phyloP scores from a whole-genome alignment of 2,329 filamentous ascomycete genomes.

The Neofusicoccum umdonicola region DNA sequence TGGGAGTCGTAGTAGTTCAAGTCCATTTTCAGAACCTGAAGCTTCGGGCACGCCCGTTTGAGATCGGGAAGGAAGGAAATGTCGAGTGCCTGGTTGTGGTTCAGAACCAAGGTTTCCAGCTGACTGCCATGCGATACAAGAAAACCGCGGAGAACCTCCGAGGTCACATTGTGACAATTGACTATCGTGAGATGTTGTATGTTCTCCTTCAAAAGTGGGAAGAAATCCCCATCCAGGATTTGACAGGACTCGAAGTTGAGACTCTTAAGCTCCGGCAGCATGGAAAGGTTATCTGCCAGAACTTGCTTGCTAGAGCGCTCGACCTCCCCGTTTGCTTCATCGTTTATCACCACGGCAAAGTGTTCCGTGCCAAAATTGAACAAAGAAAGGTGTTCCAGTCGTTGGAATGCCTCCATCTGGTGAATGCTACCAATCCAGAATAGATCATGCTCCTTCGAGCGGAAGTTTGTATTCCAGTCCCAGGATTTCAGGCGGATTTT shows the following conservation, averaged over 20 bases:
- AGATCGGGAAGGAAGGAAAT: conserved; percentile 71
- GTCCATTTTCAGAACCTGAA: conserved; percentile 73
- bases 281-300: conserved; percentile 50
- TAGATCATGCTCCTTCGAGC: conserved; percentile 25
- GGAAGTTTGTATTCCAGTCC: conserved; percentile 57
- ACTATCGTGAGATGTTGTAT: conserved; percentile 69
- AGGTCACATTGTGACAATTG: conserved; percentile 74
- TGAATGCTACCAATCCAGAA: conserved; percentile 45
- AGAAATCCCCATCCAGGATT: conserved; percentile 64
- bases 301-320: conserved; percentile 41
- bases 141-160: conserved; percentile 64
- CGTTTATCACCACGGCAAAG: background rate
- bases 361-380: conserved; percentile 31
- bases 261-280: conserved; percentile 63
- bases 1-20: conserved; percentile 74
- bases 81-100: conserved; percentile 76
- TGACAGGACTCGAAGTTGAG: conserved; percentile 74
- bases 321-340: conserved; percentile 27
- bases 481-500: conserved; percentile 49
- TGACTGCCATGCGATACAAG: conserved; percentile 64
- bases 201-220: conserved; percentile 65
- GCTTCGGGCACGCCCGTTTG: conserved; percentile 64
- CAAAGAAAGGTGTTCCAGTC: conserved; percentile 33
- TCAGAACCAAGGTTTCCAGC: conserved; percentile 67
- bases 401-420: conserved; percentile 41